Evolutionary conservation across 305 asterid species (phyloP).

Genomic region (Fraxinus angustifolia): DNA sequence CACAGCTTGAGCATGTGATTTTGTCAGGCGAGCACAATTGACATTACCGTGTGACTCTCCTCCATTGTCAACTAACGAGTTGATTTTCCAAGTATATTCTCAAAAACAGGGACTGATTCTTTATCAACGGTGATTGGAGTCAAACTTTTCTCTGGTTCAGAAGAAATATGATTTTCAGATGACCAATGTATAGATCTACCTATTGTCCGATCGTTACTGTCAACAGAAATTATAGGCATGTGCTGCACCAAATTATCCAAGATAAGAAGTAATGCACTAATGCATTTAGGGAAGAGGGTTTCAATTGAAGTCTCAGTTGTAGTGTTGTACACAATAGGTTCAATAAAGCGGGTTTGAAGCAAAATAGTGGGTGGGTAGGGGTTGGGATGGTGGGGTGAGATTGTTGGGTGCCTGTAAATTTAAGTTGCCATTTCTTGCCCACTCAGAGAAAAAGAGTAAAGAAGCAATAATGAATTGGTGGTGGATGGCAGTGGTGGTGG

Average conservation of each 20-base stretch:
- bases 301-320: conserved; percentile 18
- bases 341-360: too few species aligned
- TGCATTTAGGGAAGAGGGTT: too few species aligned
- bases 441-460: too few species aligned
- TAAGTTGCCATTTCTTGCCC: too few species aligned
- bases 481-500: too few species aligned
- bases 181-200: conserved; percentile 47
- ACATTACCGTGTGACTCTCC: conserved; percentile 64
- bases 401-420: too few species aligned
- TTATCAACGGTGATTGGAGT: conserved; percentile 26
- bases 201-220: conserved; percentile 41
- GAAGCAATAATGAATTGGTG: too few species aligned
- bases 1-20: too few species aligned
- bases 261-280: conserved; percentile 54
- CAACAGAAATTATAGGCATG: conserved; percentile 57
- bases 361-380: too few species aligned
- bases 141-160: conserved; percentile 43
- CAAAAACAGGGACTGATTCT: conserved; percentile 50
- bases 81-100: conserved; percentile 70
- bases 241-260: conserved; percentile 82
- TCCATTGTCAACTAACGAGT: conserved; percentile 83
- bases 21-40: conserved; percentile 55
- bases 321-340: not conserved
- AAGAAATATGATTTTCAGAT: conserved; percentile 48
- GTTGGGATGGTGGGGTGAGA: too few species aligned